A percentile compares a stretch with the other conserved stretches of the same genome.
Conservation (phyloP, 305 asterid species). For the Ilex paraguariensis region DNA sequence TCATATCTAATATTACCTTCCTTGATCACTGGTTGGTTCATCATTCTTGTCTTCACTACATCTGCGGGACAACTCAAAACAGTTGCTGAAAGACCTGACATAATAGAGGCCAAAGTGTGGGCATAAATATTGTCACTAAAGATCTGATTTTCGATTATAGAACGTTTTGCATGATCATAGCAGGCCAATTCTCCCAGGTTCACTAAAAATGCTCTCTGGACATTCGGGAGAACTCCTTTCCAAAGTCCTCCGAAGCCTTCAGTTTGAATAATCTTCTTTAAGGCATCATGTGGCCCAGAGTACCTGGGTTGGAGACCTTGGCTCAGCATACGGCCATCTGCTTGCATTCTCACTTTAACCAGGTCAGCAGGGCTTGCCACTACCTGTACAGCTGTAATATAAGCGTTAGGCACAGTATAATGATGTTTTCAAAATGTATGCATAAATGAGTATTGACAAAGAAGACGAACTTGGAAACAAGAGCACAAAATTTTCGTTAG, state of each 20-base stretch:
- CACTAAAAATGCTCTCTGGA: constrained; percentile 75
- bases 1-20: constrained; percentile 32
- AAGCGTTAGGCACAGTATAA: not conserved
- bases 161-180: constrained; percentile 68
- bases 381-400: constrained; percentile 31
- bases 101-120: constrained; percentile 66
- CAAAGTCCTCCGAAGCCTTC: constrained; percentile 76
- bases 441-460: too few relatives aligned
- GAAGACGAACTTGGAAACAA: too few relatives aligned
- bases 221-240: constrained; percentile 72
- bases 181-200: constrained; percentile 94
- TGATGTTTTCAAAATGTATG: not conserved
- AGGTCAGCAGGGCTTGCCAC: constrained; percentile 94
- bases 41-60: constrained; percentile 84
- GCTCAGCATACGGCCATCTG: constrained; percentile 46
- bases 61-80: constrained; percentile 87
- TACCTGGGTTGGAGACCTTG: constrained; percentile 57
- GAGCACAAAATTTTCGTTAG: too few relatives aligned
- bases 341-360: constrained; percentile 89
- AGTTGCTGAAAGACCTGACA: constrained; percentile 77
- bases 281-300: constrained; percentile 53
- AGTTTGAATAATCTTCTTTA: constrained; percentile 43
- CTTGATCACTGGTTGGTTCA: constrained; percentile 44
- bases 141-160: constrained; percentile 42
- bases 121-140: constrained; percentile 65